Conservation (phyloP, 805 yeast species). For the Teunomyces cretensis region DNA sequence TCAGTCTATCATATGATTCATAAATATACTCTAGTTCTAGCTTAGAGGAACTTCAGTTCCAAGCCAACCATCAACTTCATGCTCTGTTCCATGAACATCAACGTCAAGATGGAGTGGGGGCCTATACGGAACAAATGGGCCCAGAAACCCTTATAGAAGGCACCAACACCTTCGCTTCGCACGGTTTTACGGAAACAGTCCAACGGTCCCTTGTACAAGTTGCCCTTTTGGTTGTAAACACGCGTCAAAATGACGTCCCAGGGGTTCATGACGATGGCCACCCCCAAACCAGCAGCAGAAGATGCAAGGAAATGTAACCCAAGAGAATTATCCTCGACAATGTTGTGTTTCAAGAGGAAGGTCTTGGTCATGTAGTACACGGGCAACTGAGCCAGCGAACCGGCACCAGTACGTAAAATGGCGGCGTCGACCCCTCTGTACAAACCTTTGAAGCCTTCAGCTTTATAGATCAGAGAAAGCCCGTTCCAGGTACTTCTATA, state of each 20-base stretch:
- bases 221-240: conserved; percentile 91
- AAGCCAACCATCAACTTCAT: conserved; percentile 54
- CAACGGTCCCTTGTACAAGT: conserved; percentile 78
- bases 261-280: conserved; percentile 94
- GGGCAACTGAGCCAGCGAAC: conserved; percentile 93
- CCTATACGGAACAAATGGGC: conserved; percentile 92
- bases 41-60: conserved; percentile 18
- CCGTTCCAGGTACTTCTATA: conserved; percentile 74
- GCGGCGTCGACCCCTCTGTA: conserved; percentile 96
- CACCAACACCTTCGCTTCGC: conserved; percentile 76
- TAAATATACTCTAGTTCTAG: too few species aligned
- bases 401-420: conserved; percentile 88
- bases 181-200: conserved; percentile 89
- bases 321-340: conserved; percentile 60
- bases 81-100: conserved; percentile 95
- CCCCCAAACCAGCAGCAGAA: conserved; percentile 84
- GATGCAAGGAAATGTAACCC: conserved; percentile 71
- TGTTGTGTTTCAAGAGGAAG: conserved; percentile 50
- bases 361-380: conserved; percentile 78
- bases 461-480: conserved; percentile 52
- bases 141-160: conserved; percentile 91
- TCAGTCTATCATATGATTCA: background rate
- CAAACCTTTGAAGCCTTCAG: conserved; percentile 76
- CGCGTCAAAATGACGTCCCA: conserved; percentile 95
- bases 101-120: conserved; percentile 88